These are phyloP conservation scores for Starmerella etchellsii DNA, from an alignment of 805 yeast species.

Conservation along the genomic window DNA sequence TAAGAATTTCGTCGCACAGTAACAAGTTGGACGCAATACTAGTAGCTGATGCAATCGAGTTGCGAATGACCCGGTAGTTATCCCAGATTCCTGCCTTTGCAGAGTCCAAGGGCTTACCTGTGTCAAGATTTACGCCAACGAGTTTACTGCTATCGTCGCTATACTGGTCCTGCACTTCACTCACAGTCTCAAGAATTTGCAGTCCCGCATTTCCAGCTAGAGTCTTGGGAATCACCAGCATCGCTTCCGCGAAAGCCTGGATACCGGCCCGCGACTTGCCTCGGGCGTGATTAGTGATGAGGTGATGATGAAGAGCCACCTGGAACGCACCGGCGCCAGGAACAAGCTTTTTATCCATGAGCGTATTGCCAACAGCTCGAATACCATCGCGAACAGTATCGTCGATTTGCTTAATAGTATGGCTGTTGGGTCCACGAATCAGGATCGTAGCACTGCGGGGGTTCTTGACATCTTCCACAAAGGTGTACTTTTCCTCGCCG, in stretches of 20 bases:
- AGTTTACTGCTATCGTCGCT: constrained; percentile 39
- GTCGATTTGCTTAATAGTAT: constrained; percentile 79
- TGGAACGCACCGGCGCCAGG: constrained; percentile 98
- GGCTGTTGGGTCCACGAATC: constrained; percentile 86
- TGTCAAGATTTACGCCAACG: constrained; percentile 79
- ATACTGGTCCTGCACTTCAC: constrained; percentile 80
- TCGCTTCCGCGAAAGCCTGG: constrained; percentile 84
- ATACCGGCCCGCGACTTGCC: constrained; percentile 86
- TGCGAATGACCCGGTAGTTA: constrained; percentile 83
- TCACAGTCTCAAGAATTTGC: constrained; percentile 79
- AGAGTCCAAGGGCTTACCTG: constrained; percentile 96
- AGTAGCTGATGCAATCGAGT: constrained; percentile 81
- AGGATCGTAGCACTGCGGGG: constrained; percentile 87
- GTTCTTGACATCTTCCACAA: constrained; percentile 71
- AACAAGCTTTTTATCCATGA: constrained; percentile 70
- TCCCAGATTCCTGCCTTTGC: constrained; percentile 93
- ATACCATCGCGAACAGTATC: constrained; percentile 97
- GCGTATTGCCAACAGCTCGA: constrained; percentile 83
- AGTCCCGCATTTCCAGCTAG: constrained; percentile 84
- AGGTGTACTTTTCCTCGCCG: constrained; percentile 96
- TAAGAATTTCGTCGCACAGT: constrained; percentile 87
- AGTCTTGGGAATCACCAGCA: constrained; percentile 85
- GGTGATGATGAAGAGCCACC: constrained; percentile 63
- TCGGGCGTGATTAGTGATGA: constrained; percentile 49
- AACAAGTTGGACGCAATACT: constrained; percentile 88